Evolutionary conservation across 441 rosid species (phyloP).

Genomic region (Bocquillonia castaneifolia): DNA sequence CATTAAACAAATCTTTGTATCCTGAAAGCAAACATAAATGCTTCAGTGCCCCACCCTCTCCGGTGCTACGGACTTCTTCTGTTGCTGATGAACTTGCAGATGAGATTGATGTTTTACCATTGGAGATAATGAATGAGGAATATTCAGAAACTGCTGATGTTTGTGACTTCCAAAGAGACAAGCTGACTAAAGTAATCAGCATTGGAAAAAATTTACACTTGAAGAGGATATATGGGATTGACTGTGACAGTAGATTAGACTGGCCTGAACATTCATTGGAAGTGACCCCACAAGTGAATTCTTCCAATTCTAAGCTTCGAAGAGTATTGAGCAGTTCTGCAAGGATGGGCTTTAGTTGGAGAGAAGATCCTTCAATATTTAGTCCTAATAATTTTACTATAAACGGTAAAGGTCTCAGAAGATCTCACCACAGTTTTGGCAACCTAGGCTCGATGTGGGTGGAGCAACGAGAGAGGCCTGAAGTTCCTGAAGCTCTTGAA

Average conservation of each 20-base stretch:
- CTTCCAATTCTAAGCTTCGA: slow-evolving; percentile 53
- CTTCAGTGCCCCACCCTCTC: slow-evolving; percentile 91
- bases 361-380: slow-evolving; percentile 32
- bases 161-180: slow-evolving; percentile 28
- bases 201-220: slow-evolving; percentile 35
- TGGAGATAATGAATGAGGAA: slow-evolving; percentile 43
- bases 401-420: slow-evolving; percentile 44
- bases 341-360: slow-evolving; percentile 47
- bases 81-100: slow-evolving; percentile 70
- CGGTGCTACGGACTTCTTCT: slow-evolving; percentile 63
- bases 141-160: slow-evolving; percentile 22
- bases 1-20: slow-evolving; percentile 60
- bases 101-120: slow-evolving; percentile 42
- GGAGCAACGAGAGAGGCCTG: slow-evolving; percentile 38
- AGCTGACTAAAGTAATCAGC: slow-evolving; percentile 23
- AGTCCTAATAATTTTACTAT: slow-evolving; percentile 39
- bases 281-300: slow-evolving; percentile 50
- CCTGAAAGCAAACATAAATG: slow-evolving; percentile 60
- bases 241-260: slow-evolving; percentile 42
- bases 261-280: slow-evolving; percentile 90
- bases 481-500: slow-evolving; percentile 30
- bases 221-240: slow-evolving; percentile 47
- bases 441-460: slow-evolving; percentile 42
- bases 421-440: slow-evolving; percentile 69
- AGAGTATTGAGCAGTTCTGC: slow-evolving; percentile 72